phyloP scores from a whole-genome alignment of 2,329 filamentous ascomycete genomes.

The Torrubiella hemipterigena region DNA sequence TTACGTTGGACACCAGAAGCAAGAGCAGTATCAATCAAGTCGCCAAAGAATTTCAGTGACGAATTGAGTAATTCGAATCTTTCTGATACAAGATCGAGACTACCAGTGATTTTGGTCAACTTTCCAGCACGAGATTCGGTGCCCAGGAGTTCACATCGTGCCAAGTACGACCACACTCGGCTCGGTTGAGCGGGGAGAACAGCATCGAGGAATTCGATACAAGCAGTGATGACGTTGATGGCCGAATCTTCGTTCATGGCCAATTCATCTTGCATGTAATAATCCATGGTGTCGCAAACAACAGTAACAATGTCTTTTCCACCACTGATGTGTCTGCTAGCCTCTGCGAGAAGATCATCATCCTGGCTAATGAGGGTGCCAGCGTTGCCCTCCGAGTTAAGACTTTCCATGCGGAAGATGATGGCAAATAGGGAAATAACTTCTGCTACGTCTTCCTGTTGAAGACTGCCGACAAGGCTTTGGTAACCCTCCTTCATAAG shows the following conservation, averaged over 20 bases:
- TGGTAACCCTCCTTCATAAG: constrained; percentile 43
- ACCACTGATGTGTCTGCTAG: constrained; percentile 39
- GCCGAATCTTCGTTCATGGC: constrained; percentile 48
- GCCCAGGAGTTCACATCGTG: constrained; percentile 68
- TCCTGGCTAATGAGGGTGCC: constrained; percentile 21
- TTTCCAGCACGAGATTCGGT: constrained; percentile 65
- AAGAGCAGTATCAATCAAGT: constrained; percentile 65
- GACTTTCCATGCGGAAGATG: constrained; percentile 44
- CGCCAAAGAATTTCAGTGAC: constrained; percentile 61
- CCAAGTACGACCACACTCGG: constrained; percentile 81
- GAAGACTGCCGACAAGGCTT: constrained; percentile 39
- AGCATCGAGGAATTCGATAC: constrained; percentile 67
- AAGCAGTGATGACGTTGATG: constrained; percentile 56
- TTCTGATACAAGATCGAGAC: constrained; percentile 65
- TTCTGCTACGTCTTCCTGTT: constrained; percentile 55
- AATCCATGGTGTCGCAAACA: constrained; percentile 76
- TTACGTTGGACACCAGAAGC: constrained; percentile 56
- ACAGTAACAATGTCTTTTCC: constrained; percentile 69
- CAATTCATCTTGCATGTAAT: constrained; percentile 45
- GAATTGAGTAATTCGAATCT: constrained; percentile 67
- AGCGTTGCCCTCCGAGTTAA: constrained; percentile 18
- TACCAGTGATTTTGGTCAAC: constrained; percentile 68
- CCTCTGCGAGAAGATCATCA: constrained; percentile 40
- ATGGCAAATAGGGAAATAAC: constrained; percentile 63
- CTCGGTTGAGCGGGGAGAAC: constrained; percentile 65